These are phyloP conservation scores for Ilyonectria mors-panacis DNA, from an alignment of 2,329 filamentous ascomycete species.

Conservation along the genomic window DNA sequence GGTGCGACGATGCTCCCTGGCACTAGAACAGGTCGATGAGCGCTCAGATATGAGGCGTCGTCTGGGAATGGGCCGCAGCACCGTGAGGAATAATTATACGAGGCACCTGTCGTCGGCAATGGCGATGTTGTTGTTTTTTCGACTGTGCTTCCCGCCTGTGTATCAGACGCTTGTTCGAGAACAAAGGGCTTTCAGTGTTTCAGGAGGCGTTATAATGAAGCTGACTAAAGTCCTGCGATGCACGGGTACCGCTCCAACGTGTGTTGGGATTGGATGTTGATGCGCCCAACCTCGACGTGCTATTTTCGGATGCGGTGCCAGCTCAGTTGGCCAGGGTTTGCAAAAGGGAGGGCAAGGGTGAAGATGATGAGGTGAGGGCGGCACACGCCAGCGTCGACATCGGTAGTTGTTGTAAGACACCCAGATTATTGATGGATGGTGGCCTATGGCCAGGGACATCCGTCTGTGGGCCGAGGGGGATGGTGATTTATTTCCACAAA, in stretches of 20 bases:
- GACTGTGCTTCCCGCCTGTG: too few species aligned
- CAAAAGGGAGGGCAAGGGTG: slow-evolving; percentile 20
- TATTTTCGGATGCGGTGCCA: slow-evolving; percentile 47
- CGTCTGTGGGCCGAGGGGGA: not conserved
- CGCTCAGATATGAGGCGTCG: slow-evolving; percentile 8
- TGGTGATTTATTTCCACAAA: not conserved
- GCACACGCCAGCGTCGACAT: slow-evolving; percentile 1
- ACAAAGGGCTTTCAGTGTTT: not conserved
- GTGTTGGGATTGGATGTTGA: slow-evolving; percentile 40
- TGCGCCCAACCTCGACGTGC: slow-evolving; percentile 36
- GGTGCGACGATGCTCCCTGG: slow-evolving; percentile 41
- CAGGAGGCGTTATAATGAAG: not conserved
- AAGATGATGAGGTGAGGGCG: not conserved
- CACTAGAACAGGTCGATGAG: slow-evolving; percentile 12
- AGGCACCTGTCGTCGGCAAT: not conserved
- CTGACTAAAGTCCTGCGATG: slow-evolving; percentile 15
- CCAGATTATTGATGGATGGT: not conserved
- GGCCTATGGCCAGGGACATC: not conserved
- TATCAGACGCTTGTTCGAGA: not conserved
- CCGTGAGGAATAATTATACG: not conserved
- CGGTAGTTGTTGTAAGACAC: slow-evolving; percentile 14
- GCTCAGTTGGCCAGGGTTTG: slow-evolving; percentile 35
- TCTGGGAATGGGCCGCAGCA: slow-evolving; percentile 3
- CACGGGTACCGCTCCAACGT: slow-evolving; percentile 32
- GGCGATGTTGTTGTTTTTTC: not conserved